Evolutionary conservation across 2,329 filamentous ascomycete genomes (phyloP).

Genomic region (Cladosporium velox): DNA sequence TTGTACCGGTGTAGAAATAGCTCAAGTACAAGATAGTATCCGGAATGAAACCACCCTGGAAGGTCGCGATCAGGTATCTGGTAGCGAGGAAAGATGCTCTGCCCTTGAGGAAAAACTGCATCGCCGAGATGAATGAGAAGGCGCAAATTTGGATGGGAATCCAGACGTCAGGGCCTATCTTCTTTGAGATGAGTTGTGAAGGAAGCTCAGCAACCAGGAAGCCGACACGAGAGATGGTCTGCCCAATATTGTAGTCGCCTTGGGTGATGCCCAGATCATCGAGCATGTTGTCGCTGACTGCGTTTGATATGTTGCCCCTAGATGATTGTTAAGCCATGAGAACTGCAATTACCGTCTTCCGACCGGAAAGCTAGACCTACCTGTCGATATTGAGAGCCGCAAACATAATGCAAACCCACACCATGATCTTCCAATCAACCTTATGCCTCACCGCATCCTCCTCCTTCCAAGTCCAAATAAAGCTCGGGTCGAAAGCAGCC

Average conservation of each 20-base stretch:
- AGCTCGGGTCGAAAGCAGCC: slow-evolving; percentile 2
- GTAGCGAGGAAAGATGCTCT: slow-evolving; percentile 13
- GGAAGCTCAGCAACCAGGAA: slow-evolving; percentile 52
- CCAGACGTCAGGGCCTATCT: slow-evolving; percentile 47
- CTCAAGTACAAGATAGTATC: slow-evolving; percentile 4
- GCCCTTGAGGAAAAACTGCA: slow-evolving; percentile 40
- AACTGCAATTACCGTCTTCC: not conserved
- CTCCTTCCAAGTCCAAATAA: slow-evolving; percentile 13
- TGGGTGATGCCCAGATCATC: slow-evolving; percentile 46
- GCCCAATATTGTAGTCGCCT: slow-evolving; percentile 42
- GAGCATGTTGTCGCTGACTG: slow-evolving; percentile 30
- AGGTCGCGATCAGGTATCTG: slow-evolving; percentile 2
- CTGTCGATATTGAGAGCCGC: slow-evolving; percentile 6
- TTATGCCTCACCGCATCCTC: slow-evolving; percentile 5
- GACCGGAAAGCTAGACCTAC: not conserved
- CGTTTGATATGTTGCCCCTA: slow-evolving; percentile 7
- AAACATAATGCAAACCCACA: slow-evolving; percentile 12
- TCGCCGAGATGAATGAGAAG: slow-evolving; percentile 40
- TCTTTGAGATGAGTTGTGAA: slow-evolving; percentile 54
- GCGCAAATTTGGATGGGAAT: slow-evolving; percentile 40
- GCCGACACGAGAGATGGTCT: slow-evolving; percentile 46
- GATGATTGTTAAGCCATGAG: not conserved
- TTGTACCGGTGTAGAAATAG: slow-evolving; percentile 40
- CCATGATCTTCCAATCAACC: slow-evolving; percentile 14
- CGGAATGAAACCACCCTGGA: slow-evolving; percentile 13